phyloP scores from a whole-genome alignment of 768 basidiomycete species.

The Kwoniella botswanensis region DNA sequence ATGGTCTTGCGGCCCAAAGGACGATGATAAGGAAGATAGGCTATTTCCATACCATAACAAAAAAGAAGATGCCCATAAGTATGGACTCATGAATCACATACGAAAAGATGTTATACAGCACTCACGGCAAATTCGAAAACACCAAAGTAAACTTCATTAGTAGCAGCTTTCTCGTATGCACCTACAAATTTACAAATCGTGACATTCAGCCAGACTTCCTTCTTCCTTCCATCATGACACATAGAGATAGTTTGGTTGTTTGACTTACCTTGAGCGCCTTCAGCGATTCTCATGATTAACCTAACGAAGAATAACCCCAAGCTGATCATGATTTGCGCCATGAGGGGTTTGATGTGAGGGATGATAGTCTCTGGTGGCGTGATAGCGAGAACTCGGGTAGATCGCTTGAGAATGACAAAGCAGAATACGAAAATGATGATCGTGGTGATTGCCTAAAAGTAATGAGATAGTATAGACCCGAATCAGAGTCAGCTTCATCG shows the following conservation, averaged over 20 bases:
- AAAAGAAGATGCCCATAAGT: slow-evolving; percentile 1
- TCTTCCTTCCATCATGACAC: not conserved
- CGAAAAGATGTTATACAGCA: not conserved
- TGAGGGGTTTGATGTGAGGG: slow-evolving; percentile 30
- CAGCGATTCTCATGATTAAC: slow-evolving; percentile 37
- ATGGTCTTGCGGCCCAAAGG: slow-evolving; percentile 41
- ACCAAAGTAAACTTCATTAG: slow-evolving; percentile 41
- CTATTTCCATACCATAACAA: slow-evolving; percentile 8
- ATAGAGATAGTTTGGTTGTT: not conserved
- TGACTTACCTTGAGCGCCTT: slow-evolving; percentile 43
- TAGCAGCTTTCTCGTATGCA: slow-evolving; percentile 30
- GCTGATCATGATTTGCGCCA: slow-evolving; percentile 33
- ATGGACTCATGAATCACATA: not conserved
- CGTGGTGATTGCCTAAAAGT: slow-evolving; percentile 35
- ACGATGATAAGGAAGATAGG: slow-evolving; percentile 41
- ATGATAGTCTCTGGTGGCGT: slow-evolving; percentile 13
- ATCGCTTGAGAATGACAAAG: slow-evolving; percentile 35
- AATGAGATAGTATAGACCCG: too few species aligned
- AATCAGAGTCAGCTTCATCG: too few species aligned
- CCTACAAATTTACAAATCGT: slow-evolving; percentile 7
- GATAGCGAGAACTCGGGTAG: slow-evolving; percentile 24
- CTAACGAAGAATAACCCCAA: slow-evolving; percentile 40
- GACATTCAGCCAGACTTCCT: not conserved
- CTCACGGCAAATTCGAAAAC: slow-evolving; percentile 41
- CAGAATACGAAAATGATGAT: slow-evolving; percentile 41